Conservation (phyloP, 495 filamentous ascomycete species). For the Penicillium atrosanguineum region DNA sequence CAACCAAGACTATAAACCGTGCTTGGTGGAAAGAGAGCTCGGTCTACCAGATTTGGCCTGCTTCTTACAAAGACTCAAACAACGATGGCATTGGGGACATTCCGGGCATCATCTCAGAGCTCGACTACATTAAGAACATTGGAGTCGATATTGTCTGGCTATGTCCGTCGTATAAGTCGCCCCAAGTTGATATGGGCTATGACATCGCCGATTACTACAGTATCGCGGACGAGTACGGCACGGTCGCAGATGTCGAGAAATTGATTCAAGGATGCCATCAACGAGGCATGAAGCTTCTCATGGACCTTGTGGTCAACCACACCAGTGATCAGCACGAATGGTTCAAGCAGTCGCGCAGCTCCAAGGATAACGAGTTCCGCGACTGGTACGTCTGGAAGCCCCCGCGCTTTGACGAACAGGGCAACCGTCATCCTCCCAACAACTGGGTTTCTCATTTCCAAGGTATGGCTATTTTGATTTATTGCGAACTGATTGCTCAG, state of each 20-base stretch:
- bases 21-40: conserved; percentile 56
- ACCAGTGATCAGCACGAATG: conserved; percentile 75
- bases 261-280: conserved; percentile 54
- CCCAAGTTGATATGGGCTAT: conserved; percentile 60
- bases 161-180: conserved; percentile 65
- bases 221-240: conserved; percentile 60
- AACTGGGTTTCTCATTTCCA: conserved; percentile 65
- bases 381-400: conserved; percentile 76
- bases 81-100: conserved; percentile 68
- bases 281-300: conserved; percentile 66
- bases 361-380: conserved; percentile 56
- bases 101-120: conserved; percentile 60
- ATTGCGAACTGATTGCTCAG: not conserved
- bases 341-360: conserved; percentile 66
- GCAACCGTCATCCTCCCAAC: conserved; percentile 63
- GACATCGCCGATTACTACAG: conserved; percentile 68
- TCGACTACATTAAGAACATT: conserved; percentile 62
- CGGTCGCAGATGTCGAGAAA: conserved; percentile 62
- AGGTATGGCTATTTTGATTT: conserved; percentile 27
- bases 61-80: conserved; percentile 65
- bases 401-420: conserved; percentile 54
- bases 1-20: conserved; percentile 36
- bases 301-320: conserved; percentile 77
- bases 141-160: conserved; percentile 69
- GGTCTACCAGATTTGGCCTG: conserved; percentile 71